Evolutionary conservation across 179 eudicot species (phyloP).

Genomic region (Camellia oleifera): DNA sequence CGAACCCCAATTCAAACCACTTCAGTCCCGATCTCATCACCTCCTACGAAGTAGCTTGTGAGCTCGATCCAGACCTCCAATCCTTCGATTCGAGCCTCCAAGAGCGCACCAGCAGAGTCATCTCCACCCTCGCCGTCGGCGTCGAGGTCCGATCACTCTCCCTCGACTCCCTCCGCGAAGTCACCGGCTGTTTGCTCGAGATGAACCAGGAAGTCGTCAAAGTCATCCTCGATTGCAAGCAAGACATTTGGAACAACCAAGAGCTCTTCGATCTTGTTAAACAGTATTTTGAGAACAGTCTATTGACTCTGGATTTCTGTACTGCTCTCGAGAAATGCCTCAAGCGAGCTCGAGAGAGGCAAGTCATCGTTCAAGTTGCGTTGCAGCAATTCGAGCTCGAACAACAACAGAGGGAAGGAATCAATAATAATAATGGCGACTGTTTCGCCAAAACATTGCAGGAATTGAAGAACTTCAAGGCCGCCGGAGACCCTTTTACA

Average conservation of each 20-base stretch:
- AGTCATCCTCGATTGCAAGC: slow-evolving; percentile 24
- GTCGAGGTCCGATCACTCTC: slow-evolving; percentile 20
- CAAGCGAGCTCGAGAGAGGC: slow-evolving; percentile 19
- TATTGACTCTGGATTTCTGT: slow-evolving; percentile 18
- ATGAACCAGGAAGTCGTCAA: slow-evolving; percentile 29
- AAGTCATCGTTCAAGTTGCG: slow-evolving; percentile 22
- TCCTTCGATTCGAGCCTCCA: slow-evolving; percentile 27
- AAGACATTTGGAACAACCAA: slow-evolving; percentile 27
- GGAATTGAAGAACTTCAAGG: slow-evolving; percentile 23
- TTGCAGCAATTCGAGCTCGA: slow-evolving; percentile 25
- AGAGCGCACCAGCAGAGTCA: slow-evolving; percentile 21
- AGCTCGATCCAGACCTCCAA: slow-evolving; percentile 24
- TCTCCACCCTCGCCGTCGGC: slow-evolving; percentile 22
- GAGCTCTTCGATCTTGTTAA: slow-evolving; percentile 30
- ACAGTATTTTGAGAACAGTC: slow-evolving; percentile 24
- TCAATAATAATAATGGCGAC: background rate
- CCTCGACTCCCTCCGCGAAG: slow-evolving; percentile 23
- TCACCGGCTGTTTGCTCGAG: slow-evolving; percentile 25
- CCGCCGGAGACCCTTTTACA: slow-evolving; percentile 25
- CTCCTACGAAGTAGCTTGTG: slow-evolving; percentile 23
- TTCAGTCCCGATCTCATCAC: slow-evolving; percentile 17
- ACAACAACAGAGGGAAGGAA: background rate
- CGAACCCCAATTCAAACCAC: slow-evolving; percentile 3
- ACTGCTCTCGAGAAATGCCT: slow-evolving; percentile 24
- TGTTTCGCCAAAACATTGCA: slow-evolving; percentile 17